Evolutionary conservation across 305 asterid species (phyloP), one percentile per base, ranked within the genome.

Genomic region (Nicotiana rustica): DNA sequence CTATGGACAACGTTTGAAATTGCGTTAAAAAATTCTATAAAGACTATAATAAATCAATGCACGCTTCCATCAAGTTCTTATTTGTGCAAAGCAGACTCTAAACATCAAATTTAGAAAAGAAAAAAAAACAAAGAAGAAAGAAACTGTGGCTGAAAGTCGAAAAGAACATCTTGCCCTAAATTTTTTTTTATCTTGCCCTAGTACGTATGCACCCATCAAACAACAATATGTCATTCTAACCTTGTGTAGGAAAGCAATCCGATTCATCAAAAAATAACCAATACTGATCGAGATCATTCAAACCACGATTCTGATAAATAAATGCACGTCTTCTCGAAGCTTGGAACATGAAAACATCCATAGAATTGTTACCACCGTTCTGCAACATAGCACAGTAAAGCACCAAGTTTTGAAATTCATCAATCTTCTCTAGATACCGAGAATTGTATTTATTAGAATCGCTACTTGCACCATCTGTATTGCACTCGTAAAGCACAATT

Each of bases 221-320:
- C 49, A 41, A 41, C 12, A 41, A 8, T 7, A 41, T 8, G 1
- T 7, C 7, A 7, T 41, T 41, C 49, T 41, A 67, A 13, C 19
- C 19, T 14, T 13, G 41, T 57, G 18, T 17, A 1, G 25, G 75
- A 41, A 67, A 35, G 0, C 75, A 67, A 67, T 67, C 75, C 6
- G 52, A 67, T 67, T 67, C 44, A n/a, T 67, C 75, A 15, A 33
- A 67, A 67, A 67, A 15, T n/a, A 67, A 35, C 7, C 76, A 67
- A 67, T 67, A 67, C 29, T 17, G 76, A 17, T 67, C 76, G 13
- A 35, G 18, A 67, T 67, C 76, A 67, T 67, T 36, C 75, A 67
- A 33, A 6, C 1, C 14, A 33, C 13, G 9, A 5, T 10, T 13
- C 5, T 67, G 29, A 17, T 35, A 67, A 35, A 67, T 35, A 17